Base-by-base conservation (phyloP, 805 yeast species). In the Blastobotrys peoriensis region DNA sequence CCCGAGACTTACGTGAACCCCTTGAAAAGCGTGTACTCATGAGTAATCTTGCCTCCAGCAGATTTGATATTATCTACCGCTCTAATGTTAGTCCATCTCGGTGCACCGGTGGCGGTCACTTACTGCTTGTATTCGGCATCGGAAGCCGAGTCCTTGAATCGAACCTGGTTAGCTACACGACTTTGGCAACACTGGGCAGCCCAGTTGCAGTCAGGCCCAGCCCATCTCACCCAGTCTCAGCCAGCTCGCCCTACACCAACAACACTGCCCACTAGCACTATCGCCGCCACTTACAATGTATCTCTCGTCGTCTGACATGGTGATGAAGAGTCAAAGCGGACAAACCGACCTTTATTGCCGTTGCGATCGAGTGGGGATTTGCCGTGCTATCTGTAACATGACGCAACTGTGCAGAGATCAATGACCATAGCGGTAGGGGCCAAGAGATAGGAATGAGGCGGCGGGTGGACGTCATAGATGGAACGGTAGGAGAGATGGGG, bases 1-100 rank as follows among this genome's bases (percentile, higher is more conserved):
- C 17, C 28, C 10, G 15, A 33, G 33, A 42, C 53, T 28, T 46
- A 46, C 49, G 61, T 53, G 53, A 62, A 62, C 33, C 65, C 67
- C 56, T 61, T 61, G 54, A 62, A 62, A 19, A 62, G 55, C 15
- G 66, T 52, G 52, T 62, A 62, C 38, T 60, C 50, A 45, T 61
- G 65, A 17, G 53, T 38, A 39, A 62, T 48, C 17, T 55, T 49
- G 41, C 66, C 56, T 4, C 57, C 57, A 16, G 40, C 33, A n/a
- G 47, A 36, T 43, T 51, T 52, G 43, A 53, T 36, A 18, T 49
- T 46, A 5, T 51, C 52, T 21, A 47, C 39, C 8, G 52, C 57
- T 39, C 54, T 50, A 30, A 13, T 17, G 38, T 38, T 33, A 39
- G 45, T 27, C 16, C 5, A 23, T n/a, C n/a, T n/a, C n/a, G 13